Percentiles rank a stretch among this genome's conserved stretches.
These are phyloP conservation scores for Lyophyllum shimeji DNA, from an alignment of 768 basidiomycete species.

Conservation along the genomic window DNA sequence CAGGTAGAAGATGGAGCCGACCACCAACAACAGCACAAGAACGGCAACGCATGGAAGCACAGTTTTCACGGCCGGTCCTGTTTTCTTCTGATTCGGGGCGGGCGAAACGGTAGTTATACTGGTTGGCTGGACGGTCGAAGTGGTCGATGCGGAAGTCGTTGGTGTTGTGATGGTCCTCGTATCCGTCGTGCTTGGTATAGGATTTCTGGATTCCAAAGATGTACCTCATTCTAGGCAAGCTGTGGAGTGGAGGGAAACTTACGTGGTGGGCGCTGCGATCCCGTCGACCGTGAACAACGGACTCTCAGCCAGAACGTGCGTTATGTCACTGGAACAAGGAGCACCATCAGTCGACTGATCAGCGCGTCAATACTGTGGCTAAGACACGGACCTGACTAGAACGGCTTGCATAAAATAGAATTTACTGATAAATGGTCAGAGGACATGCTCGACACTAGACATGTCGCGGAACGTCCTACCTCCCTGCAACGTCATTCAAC, in stretches of 20 bases:
- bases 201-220: not conserved
- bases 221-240: not conserved
- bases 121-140: not conserved
- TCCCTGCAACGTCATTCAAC: not conserved
- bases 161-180: not conserved
- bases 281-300: conserved; percentile 2
- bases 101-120: too few relatives aligned
- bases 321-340: not conserved
- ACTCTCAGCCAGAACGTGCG: not conserved
- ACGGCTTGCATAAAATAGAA: conserved; percentile 7
- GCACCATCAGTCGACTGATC: not conserved
- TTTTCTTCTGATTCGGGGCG: not conserved
- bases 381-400: not conserved
- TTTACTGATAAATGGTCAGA: not conserved
- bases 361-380: not conserved
- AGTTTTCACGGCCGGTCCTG: not conserved
- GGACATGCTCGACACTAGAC: not conserved
- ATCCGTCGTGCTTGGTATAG: not conserved
- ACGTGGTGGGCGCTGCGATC: conserved; percentile 6
- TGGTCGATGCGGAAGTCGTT: not conserved
- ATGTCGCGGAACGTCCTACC: not conserved
- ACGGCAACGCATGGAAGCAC: conserved; percentile 1
- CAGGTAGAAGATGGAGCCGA: not conserved
- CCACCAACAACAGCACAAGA: not conserved
- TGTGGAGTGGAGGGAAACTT: not conserved